A percentile compares a stretch with the other conserved stretches of the same genome.
These are phyloP conservation scores for Backusella psychrophila DNA, from an alignment of 192 early-diverging fungal species.

Conservation along the genomic window DNA sequence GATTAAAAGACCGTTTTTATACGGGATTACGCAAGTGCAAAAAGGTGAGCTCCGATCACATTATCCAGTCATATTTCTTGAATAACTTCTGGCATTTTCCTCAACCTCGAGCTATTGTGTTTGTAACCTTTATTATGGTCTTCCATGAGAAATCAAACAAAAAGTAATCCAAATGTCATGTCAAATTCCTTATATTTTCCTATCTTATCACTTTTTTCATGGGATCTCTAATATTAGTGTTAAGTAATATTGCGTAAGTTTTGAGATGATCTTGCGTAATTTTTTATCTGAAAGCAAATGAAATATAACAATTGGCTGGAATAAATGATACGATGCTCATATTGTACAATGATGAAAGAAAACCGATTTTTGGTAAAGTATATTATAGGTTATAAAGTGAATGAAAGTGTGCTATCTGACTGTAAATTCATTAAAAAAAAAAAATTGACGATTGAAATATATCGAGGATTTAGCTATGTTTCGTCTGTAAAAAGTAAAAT, in stretches of 20 bases:
- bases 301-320: background rate
- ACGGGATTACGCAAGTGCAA: background rate
- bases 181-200: background rate
- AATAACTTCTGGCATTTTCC: background rate
- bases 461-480: background rate
- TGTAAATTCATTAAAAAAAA: background rate
- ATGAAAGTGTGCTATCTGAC: background rate
- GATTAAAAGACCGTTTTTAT: background rate
- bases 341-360: background rate
- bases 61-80: background rate
- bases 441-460: background rate
- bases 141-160: too few species aligned
- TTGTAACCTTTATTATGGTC: background rate
- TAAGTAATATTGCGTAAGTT: background rate
- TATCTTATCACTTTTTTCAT: background rate
- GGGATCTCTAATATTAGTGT: background rate
- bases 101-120: background rate
- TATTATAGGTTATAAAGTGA: background rate
- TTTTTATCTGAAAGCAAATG: background rate
- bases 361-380: background rate
- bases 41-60: background rate
- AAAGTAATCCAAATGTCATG: background rate
- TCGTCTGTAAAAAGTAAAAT: background rate
- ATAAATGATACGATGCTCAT: background rate
- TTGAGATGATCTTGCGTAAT: background rate